Evolutionary conservation across 1,284 basidiomycete genomes (phyloP).

Genomic region (Ceratobasidium sp.): DNA sequence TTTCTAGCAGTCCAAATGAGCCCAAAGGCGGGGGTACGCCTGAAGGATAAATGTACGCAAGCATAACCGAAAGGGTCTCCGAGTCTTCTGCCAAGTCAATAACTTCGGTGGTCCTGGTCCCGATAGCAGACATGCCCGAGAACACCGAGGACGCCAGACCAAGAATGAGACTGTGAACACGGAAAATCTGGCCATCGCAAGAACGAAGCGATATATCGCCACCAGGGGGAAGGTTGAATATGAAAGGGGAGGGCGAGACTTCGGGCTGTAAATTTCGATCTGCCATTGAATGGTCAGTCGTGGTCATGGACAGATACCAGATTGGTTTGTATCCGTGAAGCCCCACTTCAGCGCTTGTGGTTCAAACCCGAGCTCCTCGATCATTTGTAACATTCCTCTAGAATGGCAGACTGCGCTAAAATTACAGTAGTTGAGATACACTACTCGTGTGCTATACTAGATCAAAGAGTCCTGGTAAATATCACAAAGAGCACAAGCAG

Average conservation of each 20-base stretch:
- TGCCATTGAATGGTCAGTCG: neutral
- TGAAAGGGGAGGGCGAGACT: neutral
- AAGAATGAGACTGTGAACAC: slow-evolving; percentile 1
- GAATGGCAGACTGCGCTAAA: neutral
- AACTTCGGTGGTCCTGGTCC: neutral
- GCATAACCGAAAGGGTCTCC: neutral
- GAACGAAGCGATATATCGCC: slow-evolving; percentile 2
- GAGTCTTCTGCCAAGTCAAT: slow-evolving; percentile 8
- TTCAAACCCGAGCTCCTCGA: too few species aligned
- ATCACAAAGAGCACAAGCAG: neutral
- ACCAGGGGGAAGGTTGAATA: slow-evolving; percentile 12
- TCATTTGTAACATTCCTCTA: too few species aligned
- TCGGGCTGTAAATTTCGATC: neutral
- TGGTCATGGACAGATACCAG: neutral
- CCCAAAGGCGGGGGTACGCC: neutral
- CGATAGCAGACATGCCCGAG: slow-evolving; percentile 13
- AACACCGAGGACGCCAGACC: slow-evolving; percentile 14
- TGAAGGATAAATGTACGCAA: slow-evolving; percentile 1
- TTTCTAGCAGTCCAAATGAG: neutral
- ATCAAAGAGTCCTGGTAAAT: neutral
- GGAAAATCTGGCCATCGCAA: slow-evolving; percentile 1
- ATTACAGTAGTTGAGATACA: neutral
- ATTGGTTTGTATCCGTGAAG: too few species aligned
- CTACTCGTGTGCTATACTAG: neutral
- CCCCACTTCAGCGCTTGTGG: too few species aligned